phyloP scores from a whole-genome alignment of 2,329 filamentous ascomycete genomes.

The Claviceps sp. region DNA sequence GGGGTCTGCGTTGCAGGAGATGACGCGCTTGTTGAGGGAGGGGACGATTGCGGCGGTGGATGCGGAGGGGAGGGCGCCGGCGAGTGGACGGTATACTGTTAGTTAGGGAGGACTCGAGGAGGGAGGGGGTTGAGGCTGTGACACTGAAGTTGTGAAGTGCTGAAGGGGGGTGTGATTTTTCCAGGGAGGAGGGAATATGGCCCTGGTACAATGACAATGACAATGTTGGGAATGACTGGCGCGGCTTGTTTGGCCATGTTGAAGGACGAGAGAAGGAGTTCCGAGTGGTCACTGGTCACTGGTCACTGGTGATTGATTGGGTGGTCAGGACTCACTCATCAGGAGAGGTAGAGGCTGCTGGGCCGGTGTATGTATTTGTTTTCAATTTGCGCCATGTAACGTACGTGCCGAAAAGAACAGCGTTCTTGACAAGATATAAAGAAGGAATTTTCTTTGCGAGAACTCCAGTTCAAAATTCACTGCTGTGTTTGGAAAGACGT shows the following conservation, averaged over 20 bases:
- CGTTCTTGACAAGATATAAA: background rate
- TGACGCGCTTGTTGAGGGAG: conserved; percentile 78
- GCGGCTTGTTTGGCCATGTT: no score
- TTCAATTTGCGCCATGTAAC: background rate
- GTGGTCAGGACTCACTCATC: background rate
- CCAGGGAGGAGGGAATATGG: no score
- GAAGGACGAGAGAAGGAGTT: no score
- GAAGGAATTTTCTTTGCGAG: background rate
- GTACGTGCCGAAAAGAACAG: background rate
- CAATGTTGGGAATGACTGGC: no score
- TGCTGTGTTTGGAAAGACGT: no score
- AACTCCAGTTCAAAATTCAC: no score
- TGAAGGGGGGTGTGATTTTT: background rate
- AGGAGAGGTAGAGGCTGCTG: background rate
- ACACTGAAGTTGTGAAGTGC: background rate
- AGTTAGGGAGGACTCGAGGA: conserved; percentile 33
- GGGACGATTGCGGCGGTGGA: conserved; percentile 83
- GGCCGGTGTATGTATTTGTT: no score
- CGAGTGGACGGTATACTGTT: conserved; percentile 75
- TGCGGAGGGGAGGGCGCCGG: conserved; percentile 66
- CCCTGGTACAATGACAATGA: no score
- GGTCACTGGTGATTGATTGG: background rate
- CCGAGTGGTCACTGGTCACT: no score
- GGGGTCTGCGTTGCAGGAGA: conserved; percentile 76
- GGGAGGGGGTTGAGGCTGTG: background rate